Base-by-base conservation (phyloP, 2,329 filamentous ascomycete species). In the Eutypella sp. region DNA sequence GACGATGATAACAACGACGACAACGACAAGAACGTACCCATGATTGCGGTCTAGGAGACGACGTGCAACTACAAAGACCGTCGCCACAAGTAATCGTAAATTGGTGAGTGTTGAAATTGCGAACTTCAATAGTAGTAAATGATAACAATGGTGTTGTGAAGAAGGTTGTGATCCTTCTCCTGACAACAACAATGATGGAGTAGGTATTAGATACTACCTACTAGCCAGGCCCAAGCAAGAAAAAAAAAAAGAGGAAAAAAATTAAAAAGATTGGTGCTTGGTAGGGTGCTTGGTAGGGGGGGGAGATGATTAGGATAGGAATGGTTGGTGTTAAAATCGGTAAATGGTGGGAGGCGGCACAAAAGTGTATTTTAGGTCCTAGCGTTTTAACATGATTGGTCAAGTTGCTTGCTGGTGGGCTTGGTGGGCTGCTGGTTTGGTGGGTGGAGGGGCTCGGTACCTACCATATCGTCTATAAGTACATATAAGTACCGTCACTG, bases 1-100 rank as follows among this genome's bases (percentile, higher is more conserved):
- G n/a, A n/a, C n/a, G n/a, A n/a, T n/a, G n/a, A n/a, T n/a, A n/a
- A n/a, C n/a, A n/a, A n/a, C n/a, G n/a, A n/a, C n/a, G n/a, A n/a
- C n/a, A n/a, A n/a, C n/a, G n/a, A n/a, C n/a, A n/a, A n/a, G 29
- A 49, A 61, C 76, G 66, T 69, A 82, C 78, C 74, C 78, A 82
- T 82, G 74, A 72, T 82, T 78, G 77, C 77, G 76, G 71, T 70
- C 68, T 65, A 56, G 50, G 47, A 47, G 45, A 33, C 47, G 47
- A 56, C 57, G 61, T 59, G 59, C 58, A 51, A 59, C 50, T 52
- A 44, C 51, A 40, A 47, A 41, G 42, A 41, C 37, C n/a, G 50
- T 44, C 47, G 52, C 56, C 49, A 54, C 57, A 58, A 56, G 55
- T 47, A 50, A 49, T 45, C 41, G 44, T 39, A 24, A 54, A 47